Evolutionary conservation across 108 stramenopile genomes (phyloP).

Genomic region (Pelagomonas calceolata): DNA sequence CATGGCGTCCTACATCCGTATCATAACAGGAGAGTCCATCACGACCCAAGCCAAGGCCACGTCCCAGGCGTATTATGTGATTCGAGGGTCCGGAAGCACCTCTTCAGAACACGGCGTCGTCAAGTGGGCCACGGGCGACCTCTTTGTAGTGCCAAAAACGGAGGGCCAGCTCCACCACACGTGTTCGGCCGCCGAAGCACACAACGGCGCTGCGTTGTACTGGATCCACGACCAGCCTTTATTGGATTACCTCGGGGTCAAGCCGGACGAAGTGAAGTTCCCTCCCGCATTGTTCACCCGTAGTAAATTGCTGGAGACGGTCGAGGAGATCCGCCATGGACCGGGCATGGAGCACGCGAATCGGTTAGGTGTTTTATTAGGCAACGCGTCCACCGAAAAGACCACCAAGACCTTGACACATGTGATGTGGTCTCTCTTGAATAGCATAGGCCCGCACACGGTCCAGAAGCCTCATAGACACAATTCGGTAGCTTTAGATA

Average conservation of each 20-base stretch:
- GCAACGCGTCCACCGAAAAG: slow-evolving; percentile 3
- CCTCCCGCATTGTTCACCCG: slow-evolving; percentile 13
- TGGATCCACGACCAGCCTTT: slow-evolving; percentile 27
- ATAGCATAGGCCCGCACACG: slow-evolving; percentile 10
- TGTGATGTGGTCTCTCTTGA: slow-evolving; percentile 24
- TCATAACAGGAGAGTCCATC: slow-evolving; percentile 4
- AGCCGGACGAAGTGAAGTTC: slow-evolving; percentile 8
- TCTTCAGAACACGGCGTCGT: slow-evolving; percentile 5
- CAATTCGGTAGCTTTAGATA: slow-evolving; percentile 31
- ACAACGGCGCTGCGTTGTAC: slow-evolving; percentile 18
- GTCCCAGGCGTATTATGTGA: slow-evolving; percentile 29
- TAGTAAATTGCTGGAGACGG: slow-evolving; percentile 10
- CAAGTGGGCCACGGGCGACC: slow-evolving; percentile 20
- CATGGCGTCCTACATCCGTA: slow-evolving; percentile 19
- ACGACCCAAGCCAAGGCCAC: slow-evolving; percentile 16
- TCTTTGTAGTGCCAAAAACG: slow-evolving; percentile 22
- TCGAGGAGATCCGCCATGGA: slow-evolving; percentile 18
- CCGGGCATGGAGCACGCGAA: slow-evolving; percentile 20
- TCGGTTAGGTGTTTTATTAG: slow-evolving; percentile 22
- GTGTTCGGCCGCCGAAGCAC: slow-evolving; percentile 3
- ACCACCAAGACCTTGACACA: slow-evolving; percentile 31
- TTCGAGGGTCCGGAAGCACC: slow-evolving; percentile 10
- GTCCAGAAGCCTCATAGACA: slow-evolving; percentile 29
- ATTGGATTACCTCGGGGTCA: slow-evolving; percentile 24
- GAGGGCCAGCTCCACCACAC: slow-evolving; percentile 3